phyloP scores from a whole-genome alignment of 1,284 basidiomycete species.

The Tranzscheliella williamsii region DNA sequence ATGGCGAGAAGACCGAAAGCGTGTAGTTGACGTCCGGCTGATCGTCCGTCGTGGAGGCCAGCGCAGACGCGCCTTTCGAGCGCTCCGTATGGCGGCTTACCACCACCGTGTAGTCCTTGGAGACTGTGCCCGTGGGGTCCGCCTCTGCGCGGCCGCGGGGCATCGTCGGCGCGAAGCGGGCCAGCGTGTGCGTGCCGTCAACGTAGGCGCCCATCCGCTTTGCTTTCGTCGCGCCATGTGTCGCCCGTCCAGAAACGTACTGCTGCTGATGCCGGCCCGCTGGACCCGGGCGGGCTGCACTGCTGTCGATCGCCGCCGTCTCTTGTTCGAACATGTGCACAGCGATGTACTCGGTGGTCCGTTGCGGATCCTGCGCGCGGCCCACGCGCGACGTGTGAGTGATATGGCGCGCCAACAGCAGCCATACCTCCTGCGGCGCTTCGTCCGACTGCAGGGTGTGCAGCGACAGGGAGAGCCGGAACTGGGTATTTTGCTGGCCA shows the following conservation, averaged over 20 bases:
- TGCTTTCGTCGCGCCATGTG: slow-evolving; percentile 4
- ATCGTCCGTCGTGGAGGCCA: too few relatives aligned
- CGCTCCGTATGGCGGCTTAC: slow-evolving; percentile 53
- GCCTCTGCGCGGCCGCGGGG: too few relatives aligned
- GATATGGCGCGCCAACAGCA: slow-evolving; percentile 79
- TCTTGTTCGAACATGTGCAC: slow-evolving; percentile 65
- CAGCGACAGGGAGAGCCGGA: slow-evolving; percentile 10
- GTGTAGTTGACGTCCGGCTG: slow-evolving; percentile 64
- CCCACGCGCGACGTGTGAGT: background rate
- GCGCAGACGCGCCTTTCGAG: background rate
- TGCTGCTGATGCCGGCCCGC: too few relatives aligned
- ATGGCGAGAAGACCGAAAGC: slow-evolving; percentile 64
- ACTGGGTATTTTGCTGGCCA: slow-evolving; percentile 36
- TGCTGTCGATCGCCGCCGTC: background rate
- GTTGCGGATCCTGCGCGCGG: background rate
- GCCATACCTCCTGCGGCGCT: slow-evolving; percentile 68
- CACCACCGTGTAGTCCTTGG: slow-evolving; percentile 41
- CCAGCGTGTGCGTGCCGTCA: slow-evolving; percentile 76
- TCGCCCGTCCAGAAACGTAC: too few relatives aligned
- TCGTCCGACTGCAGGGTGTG: background rate
- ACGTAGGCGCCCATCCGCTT: slow-evolving; percentile 69
- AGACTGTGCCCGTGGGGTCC: too few relatives aligned
- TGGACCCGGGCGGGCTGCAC: slow-evolving; percentile 27
- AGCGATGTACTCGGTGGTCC: slow-evolving; percentile 69
- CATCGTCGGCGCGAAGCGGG: slow-evolving; percentile 56